Evolutionary conservation across 2,329 filamentous ascomycete species (phyloP), one percentile per base, ranked within the genome.

Genomic region (Ophiostoma quercus): DNA sequence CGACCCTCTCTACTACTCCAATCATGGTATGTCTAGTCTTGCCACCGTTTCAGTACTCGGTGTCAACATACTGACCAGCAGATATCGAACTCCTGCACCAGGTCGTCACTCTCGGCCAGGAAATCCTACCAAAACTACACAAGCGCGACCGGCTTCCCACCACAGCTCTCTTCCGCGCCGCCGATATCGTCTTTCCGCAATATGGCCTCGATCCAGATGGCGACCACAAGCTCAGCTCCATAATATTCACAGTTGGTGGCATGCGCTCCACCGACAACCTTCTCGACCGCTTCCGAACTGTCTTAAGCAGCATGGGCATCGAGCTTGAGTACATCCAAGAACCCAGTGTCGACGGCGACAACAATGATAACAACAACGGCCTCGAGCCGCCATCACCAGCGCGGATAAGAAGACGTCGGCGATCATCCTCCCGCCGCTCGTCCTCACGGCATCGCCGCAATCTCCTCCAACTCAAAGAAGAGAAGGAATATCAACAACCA

Each of bases 81-180:
- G 94, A 96, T 81, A 91, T 97, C 78, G 85, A 86, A 72, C 84
- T 92, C 72, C 84, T 97, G 71, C 90, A 92, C 79, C 84, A 90
- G 71, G 91, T 97, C 75, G 88, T 96, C 75, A 82, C 83, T 72
- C 84, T 85, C 74, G 93, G 92, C 62, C 87, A 94, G 79, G 81
- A 85, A 57, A 84, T 91, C 39, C 83, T 87, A 68, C 81, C 85
- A 65, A 79, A 79, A 12, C 80, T 87, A 1, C 82, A 87, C 1
- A 85, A 88, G 70, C 84, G 84, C 67, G 86, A 90, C 74, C 84
- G 86, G 69, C 83, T 90, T 29, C 89, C 91, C 3, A 92, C 90
- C 71, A 88, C 88, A 76, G 92, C 92, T 11, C 84, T 97, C 22
- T 96, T 96, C 79, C 84, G 85, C 68, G 92, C 92, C 39, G 96